These are phyloP conservation scores for Lichtheimia corymbifera DNA, from an alignment of 371 early-diverging fungal genomes.

Conservation along the genomic window DNA sequence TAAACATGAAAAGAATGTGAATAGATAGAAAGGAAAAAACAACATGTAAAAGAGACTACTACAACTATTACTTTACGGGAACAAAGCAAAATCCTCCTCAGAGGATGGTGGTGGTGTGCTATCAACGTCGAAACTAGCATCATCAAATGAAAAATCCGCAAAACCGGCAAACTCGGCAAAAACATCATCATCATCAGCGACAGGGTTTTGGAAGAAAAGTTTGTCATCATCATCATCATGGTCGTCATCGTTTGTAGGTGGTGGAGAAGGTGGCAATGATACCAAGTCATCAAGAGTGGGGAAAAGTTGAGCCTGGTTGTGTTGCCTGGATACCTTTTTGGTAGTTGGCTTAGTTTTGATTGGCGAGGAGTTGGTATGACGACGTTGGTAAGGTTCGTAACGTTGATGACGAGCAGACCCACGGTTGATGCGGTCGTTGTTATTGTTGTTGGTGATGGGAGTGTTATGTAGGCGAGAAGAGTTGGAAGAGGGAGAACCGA, in stretches of 20 bases:
- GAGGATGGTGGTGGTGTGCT: slow-evolving; percentile 8
- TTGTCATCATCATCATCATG: neutral
- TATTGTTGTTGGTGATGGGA: too few species aligned
- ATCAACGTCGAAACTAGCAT: neutral
- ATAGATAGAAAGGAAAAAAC: slow-evolving; percentile 1
- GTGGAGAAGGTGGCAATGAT: slow-evolving; percentile 10
- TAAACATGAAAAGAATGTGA: slow-evolving; percentile 7
- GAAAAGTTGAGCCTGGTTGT: neutral
- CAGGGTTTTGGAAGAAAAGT: slow-evolving; percentile 1
- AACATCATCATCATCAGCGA: slow-evolving; percentile 18
- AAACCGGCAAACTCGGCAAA: slow-evolving; percentile 14
- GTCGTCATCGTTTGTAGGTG: neutral
- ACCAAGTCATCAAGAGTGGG: slow-evolving; percentile 1
- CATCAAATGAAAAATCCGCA: slow-evolving; percentile 4
- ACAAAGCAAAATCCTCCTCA: slow-evolving; percentile 16
- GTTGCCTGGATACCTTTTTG: neutral
- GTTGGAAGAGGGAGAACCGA: too few species aligned
- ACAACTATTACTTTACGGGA: slow-evolving; percentile 1
- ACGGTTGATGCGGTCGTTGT: neutral
- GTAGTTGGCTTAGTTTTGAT: slow-evolving; percentile 1
- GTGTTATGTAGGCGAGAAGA: too few species aligned
- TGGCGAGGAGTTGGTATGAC: slow-evolving; percentile 1
- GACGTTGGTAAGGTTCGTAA: neutral
- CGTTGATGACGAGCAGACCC: neutral
- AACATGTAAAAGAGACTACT: slow-evolving; percentile 10